A percentile compares a stretch with the other conserved stretches of the same genome.
phyloP scores from a whole-genome alignment of 495 filamentous ascomycete species.

The Annulohypoxylon moriforme region DNA sequence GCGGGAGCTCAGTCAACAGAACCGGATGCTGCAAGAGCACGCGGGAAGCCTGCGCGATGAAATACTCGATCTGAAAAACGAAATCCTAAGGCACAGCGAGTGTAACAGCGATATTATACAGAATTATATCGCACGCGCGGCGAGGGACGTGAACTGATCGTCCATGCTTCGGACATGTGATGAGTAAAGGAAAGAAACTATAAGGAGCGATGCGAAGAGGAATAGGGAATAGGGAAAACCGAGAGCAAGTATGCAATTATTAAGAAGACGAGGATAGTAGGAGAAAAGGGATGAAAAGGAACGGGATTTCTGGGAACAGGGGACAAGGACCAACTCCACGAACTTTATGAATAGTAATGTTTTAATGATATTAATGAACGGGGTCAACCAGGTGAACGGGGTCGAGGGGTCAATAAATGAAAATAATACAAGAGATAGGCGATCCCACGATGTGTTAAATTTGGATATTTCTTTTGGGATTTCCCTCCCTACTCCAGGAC shows the following conservation, averaged over 20 bases:
- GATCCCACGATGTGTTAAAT: background rate
- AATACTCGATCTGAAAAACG: slow-evolving; percentile 63
- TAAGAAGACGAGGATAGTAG: background rate
- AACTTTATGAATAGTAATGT: background rate
- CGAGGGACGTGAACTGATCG: slow-evolving; percentile 35
- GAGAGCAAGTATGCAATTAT: background rate
- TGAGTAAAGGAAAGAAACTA: background rate
- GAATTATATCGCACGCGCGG: slow-evolving; percentile 60
- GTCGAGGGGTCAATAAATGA: background rate
- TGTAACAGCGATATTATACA: slow-evolving; percentile 65
- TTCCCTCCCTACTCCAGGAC: background rate
- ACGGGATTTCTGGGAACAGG: no score
- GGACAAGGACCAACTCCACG: background rate
- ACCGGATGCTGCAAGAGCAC: slow-evolving; percentile 36
- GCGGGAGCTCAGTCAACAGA: slow-evolving; percentile 39
- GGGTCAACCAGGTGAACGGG: background rate
- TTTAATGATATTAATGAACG: background rate
- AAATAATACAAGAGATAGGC: background rate
- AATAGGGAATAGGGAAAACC: background rate
- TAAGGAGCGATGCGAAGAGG: no score
- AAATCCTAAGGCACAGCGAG: slow-evolving; percentile 63
- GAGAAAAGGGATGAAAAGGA: background rate
- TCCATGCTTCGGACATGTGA: no score
- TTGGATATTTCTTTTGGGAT: background rate
- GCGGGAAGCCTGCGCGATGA: slow-evolving; percentile 57